These are phyloP conservation scores for Malus sieversii DNA, from an alignment of 306 rosid genomes.

Conservation along the genomic window DNA sequence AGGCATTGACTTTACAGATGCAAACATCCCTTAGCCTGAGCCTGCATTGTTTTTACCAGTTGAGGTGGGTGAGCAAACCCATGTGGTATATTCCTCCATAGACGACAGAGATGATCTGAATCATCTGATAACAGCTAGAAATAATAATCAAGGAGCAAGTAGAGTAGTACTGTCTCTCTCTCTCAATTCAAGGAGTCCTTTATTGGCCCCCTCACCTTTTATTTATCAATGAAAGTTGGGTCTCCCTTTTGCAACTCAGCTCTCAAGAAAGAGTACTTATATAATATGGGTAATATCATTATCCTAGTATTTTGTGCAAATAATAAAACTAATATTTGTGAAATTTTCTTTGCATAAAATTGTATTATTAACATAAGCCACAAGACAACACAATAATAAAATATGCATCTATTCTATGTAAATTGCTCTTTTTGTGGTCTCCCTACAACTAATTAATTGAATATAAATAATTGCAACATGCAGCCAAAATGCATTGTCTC, in stretches of 20 bases:
- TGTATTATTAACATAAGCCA: too few relatives aligned
- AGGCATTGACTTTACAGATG: slow-evolving; percentile 13
- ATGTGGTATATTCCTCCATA: slow-evolving; percentile 17
- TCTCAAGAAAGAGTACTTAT: too few relatives aligned
- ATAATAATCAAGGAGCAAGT: not conserved
- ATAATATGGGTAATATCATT: too few relatives aligned
- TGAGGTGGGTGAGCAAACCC: slow-evolving; percentile 21
- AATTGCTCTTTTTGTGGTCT: too few relatives aligned
- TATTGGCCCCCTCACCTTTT: not conserved
- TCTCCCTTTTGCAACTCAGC: not conserved
- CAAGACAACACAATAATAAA: too few relatives aligned
- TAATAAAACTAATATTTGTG: too few relatives aligned
- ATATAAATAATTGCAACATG: not conserved
- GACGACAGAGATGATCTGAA: not conserved
- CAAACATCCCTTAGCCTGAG: not conserved
- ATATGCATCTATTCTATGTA: accelerated
- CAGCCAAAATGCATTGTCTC: not conserved
- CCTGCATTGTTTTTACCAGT: not conserved
- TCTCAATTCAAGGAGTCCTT: not conserved
- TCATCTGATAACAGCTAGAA: not conserved
- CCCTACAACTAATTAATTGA: not conserved
- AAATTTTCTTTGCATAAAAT: too few relatives aligned
- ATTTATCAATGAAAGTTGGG: not conserved
- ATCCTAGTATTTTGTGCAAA: not conserved
- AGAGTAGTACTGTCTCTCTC: not conserved